Evolutionary conservation across 768 basidiomycete genomes (phyloP).

Genomic region (Boletus reticulatus): DNA sequence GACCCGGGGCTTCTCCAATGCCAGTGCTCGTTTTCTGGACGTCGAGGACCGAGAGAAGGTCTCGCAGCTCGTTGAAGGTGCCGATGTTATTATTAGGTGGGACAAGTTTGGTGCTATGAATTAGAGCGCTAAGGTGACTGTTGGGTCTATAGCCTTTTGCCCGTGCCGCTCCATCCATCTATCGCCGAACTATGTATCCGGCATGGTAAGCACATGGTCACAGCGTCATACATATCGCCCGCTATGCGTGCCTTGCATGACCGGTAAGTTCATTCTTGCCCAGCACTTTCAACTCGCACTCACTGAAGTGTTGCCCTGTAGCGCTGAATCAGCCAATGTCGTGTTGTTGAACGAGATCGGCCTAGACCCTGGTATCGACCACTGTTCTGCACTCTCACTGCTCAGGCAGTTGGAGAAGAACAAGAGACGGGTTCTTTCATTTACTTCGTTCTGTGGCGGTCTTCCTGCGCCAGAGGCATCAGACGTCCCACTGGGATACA

Average conservation of each 20-base stretch:
- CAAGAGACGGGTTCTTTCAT: constrained; percentile 61
- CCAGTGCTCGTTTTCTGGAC: constrained; percentile 57
- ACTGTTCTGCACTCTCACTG: constrained; percentile 79
- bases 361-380: constrained; percentile 87
- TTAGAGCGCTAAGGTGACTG: neutral
- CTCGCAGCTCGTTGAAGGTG: constrained; percentile 49
- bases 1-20: constrained; percentile 43
- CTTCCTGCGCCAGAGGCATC: constrained; percentile 69
- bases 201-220: constrained; percentile 74
- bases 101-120: constrained; percentile 12
- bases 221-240: constrained; percentile 86
- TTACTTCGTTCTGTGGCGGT: constrained; percentile 92
- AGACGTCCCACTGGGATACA: constrained; percentile 77
- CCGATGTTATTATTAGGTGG: constrained; percentile 86
- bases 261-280: constrained; percentile 41
- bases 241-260: constrained; percentile 68
- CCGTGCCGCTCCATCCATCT: constrained; percentile 66
- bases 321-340: constrained; percentile 61
- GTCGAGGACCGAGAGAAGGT: constrained; percentile 49
- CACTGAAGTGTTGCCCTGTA: constrained; percentile 19
- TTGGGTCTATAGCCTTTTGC: constrained; percentile 59
- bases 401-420: constrained; percentile 49
- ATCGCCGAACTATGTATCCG: constrained; percentile 75
- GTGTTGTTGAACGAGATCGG: constrained; percentile 88
- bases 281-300: neutral